Evolutionary conservation across 148 eudicot genomes (phyloP).

Genomic region (Camellia sinensis): DNA sequence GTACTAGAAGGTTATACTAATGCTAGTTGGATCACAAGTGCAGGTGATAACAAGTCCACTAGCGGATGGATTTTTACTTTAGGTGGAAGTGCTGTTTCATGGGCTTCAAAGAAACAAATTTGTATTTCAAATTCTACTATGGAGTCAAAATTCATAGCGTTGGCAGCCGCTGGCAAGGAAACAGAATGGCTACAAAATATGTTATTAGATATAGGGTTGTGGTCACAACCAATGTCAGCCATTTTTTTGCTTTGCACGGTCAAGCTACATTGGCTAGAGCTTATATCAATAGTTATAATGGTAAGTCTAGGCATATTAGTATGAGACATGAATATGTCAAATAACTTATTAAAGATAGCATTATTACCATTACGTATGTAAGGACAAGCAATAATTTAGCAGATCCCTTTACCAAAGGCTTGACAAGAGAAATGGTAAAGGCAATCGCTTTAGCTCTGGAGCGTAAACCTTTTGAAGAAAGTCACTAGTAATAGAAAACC

Average conservation of each 20-base stretch:
- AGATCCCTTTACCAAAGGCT: not conserved
- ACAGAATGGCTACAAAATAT: not conserved
- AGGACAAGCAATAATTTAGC: not conserved
- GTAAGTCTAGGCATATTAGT: not conserved
- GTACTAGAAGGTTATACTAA: not conserved
- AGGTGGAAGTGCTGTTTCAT: not conserved
- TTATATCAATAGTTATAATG: not conserved
- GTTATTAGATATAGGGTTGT: not conserved
- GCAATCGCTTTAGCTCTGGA: not conserved
- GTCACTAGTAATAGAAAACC: not conserved
- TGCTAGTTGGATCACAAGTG: conserved; percentile 1
- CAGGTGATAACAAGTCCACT: conserved; percentile 1
- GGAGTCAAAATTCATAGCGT: not conserved
- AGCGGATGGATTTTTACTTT: not conserved
- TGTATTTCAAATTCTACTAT: conserved; percentile 2
- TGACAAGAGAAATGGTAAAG: not conserved
- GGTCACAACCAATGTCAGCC: not conserved
- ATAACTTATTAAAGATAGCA: not conserved
- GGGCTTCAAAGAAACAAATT: not conserved
- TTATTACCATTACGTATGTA: not conserved
- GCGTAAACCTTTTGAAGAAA: not conserved
- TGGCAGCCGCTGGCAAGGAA: not conserved
- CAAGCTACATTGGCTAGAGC: not conserved
- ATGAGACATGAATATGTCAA: too few species aligned
- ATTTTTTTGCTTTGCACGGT: not conserved